Evolutionary conservation across 345 rosid genomes (phyloP).

Genomic region (Rhodamnia argentea): DNA sequence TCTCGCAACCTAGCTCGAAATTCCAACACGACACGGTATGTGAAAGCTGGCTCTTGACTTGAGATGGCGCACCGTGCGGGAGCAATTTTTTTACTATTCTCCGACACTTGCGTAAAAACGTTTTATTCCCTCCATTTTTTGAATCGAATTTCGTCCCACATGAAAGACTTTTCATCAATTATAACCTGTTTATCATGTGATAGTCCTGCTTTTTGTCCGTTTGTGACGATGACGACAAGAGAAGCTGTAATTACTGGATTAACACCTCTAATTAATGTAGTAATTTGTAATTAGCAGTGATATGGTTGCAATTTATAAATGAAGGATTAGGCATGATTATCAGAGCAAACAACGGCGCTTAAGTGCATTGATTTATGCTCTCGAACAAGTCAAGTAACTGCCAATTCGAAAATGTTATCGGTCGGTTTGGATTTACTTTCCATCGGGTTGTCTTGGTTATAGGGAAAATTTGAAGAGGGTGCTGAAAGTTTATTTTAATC

Average conservation of each 20-base stretch:
- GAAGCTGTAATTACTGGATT: background rate
- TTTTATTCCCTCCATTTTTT: background rate
- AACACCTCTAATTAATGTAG: background rate
- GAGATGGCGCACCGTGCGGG: background rate
- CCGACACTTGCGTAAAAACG: background rate
- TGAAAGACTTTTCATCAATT: background rate
- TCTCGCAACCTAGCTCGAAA: background rate
- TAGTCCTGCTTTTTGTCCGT: background rate
- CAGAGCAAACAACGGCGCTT: background rate
- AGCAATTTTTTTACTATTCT: background rate
- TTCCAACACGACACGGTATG: background rate
- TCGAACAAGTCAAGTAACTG: background rate
- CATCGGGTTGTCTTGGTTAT: background rate
- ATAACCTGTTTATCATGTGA: background rate
- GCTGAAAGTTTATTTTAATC: background rate
- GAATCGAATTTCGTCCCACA: background rate
- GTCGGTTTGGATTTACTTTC: background rate
- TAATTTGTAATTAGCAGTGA: background rate
- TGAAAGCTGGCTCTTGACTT: background rate
- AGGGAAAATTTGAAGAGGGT: background rate
- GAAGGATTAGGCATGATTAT: background rate
- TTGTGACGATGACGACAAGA: background rate
- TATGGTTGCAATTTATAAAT: background rate
- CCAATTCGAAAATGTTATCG: background rate
- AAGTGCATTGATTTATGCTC: background rate